Evolutionary conservation across 2,329 filamentous ascomycete genomes (phyloP), one percentile per base, ranked within the genome.

Genomic region (Alternaria sp.): DNA sequence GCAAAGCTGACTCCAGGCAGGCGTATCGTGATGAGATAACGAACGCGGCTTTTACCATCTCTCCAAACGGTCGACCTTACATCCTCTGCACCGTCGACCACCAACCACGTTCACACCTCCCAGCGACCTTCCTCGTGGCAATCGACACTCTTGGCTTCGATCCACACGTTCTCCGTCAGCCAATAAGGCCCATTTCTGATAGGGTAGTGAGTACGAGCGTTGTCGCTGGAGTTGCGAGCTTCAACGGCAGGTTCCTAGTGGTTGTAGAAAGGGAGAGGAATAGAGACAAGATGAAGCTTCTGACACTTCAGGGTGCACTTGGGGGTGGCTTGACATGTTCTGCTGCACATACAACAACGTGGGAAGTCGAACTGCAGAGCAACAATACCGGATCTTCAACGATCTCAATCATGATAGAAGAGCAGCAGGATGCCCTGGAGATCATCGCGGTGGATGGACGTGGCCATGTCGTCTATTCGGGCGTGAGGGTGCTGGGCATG

Each of bases 31-130:
- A 67, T 17, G 59, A 62, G n/a, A 68, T 73, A 50, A 66, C 69
- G 23, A 61, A 64, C n/a, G 66, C 66, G 9, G 36, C 55, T 6
- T 59, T 69, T 6, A 64, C 71, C 36, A 21, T 61, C 15, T 72
- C 64, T 7, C 68, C 69, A 36, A 62, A 59, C 13, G 61, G 64
- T 19, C 63, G 25, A 19, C 57, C 61, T 28, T 68, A 73, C 30
- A 59, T 73, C 9, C 62, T 73, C 40, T 69, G 69, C 30, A 66
- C 68, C n/a, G 62, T 68, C 17, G 61, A 70, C 21, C 68, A 70
- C 21, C 66, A 55, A 40, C 63, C 59, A 46, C 69, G 69, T 21
- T 71, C 68, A 9, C 54, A 64, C 23, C 44, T 68, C 23, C 26
- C 61, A 3, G 65, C 57, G 21, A 71, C 59, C n/a, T 73, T 72